Evolutionary conservation across 768 basidiomycete species (phyloP).

Genomic region (Daedaleopsis sinensis): DNA sequence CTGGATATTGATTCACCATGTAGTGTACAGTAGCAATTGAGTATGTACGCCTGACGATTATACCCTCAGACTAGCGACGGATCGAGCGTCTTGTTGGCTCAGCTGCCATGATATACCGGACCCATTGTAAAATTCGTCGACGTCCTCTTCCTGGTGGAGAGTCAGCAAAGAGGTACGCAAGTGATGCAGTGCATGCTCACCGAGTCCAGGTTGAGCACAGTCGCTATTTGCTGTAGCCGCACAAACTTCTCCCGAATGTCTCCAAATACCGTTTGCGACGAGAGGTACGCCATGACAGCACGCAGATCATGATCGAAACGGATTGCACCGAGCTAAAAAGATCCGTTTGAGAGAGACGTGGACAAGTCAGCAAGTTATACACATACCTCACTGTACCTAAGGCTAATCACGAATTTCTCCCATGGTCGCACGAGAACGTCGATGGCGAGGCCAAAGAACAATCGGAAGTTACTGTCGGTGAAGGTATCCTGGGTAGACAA

Average conservation of each 20-base stretch:
- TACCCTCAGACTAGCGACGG: slow-evolving; percentile 62
- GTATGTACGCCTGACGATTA: slow-evolving; percentile 13
- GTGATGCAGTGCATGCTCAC: slow-evolving; percentile 43
- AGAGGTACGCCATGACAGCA: slow-evolving; percentile 79
- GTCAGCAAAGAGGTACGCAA: slow-evolving; percentile 8
- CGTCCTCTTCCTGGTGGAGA: slow-evolving; percentile 78
- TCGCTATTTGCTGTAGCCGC: slow-evolving; percentile 91
- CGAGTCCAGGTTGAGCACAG: slow-evolving; percentile 83
- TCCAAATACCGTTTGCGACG: slow-evolving; percentile 87
- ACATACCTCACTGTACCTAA: slow-evolving; percentile 86
- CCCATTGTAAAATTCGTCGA: slow-evolving; percentile 92
- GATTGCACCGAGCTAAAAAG: slow-evolving; percentile 83
- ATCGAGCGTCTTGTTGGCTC: slow-evolving; percentile 73
- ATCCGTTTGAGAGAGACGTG: not conserved
- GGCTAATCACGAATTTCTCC: slow-evolving; percentile 83
- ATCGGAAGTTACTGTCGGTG: slow-evolving; percentile 85
- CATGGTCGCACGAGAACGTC: slow-evolving; percentile 92
- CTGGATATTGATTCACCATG: not conserved
- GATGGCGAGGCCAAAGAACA: slow-evolving; percentile 83
- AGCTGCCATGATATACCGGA: slow-evolving; percentile 92
- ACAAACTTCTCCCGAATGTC: slow-evolving; percentile 92
- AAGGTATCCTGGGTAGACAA: slow-evolving; percentile 65
- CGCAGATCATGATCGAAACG: slow-evolving; percentile 93
- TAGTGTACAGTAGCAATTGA: slow-evolving; percentile 9
- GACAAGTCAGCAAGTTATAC: not conserved